phyloP scores from a whole-genome alignment of 192 early-diverging fungal genomes.

The Coemansia sp. region DNA sequence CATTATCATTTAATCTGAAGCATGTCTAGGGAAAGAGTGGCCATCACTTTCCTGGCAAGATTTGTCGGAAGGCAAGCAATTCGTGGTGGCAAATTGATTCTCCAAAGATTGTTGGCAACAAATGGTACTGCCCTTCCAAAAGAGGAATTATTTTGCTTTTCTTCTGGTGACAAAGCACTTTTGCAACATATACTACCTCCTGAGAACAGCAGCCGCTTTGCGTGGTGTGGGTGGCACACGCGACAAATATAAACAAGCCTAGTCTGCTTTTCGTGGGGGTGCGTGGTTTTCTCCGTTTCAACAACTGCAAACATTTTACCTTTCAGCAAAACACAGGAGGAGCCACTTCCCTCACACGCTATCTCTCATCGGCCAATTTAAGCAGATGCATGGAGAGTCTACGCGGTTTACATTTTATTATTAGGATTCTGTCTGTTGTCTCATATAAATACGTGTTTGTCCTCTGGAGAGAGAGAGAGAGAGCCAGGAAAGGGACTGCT shows the following conservation, averaged over 20 bases:
- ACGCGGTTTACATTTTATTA: neutral
- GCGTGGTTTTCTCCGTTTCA: neutral
- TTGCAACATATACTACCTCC: neutral
- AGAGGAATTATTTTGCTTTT: conserved; percentile 6
- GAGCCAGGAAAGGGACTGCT: neutral
- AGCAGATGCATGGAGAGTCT: neutral
- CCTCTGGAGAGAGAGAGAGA: neutral
- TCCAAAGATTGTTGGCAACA: neutral
- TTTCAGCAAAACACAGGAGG: neutral
- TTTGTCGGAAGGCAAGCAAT: neutral
- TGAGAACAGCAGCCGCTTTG: neutral
- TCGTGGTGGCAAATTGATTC: neutral
- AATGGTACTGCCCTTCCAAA: conserved; percentile 7
- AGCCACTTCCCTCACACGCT: neutral
- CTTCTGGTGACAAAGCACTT: neutral
- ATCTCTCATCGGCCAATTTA: neutral
- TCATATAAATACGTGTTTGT: neutral
- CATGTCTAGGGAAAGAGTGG: neutral
- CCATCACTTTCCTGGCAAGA: neutral
- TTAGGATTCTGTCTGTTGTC: neutral
- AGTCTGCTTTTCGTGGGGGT: neutral
- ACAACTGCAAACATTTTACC: neutral
- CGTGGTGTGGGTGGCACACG: conserved; percentile 3
- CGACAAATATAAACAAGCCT: conserved; percentile 3
- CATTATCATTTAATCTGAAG: no score